Evolutionary conservation across 2,329 filamentous ascomycete species (phyloP), one percentile per base, ranked within the genome.

Genomic region (Phoma herbarum): DNA sequence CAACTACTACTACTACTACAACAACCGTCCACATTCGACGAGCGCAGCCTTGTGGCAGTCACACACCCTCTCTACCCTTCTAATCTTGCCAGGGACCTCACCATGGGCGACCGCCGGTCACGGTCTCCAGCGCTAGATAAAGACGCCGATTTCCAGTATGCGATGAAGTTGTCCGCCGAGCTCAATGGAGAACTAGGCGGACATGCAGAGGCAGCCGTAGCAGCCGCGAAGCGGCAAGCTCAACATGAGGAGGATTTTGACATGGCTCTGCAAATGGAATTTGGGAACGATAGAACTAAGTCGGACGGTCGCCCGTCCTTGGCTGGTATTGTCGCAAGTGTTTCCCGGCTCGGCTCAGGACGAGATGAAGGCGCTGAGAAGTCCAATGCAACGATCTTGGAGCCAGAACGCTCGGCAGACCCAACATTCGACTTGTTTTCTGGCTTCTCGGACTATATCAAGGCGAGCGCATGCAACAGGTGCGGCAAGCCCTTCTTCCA

Each of bases 381-480:
- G 14, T 29, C 37, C 1, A n/a, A 18, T 11, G 54, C 37, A 26
- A 50, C 16, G 52, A 62, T 28, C 48, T 37, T 23, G 4, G 42
- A 54, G 20, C 23, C 43, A 18, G 65, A 64, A 23, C 52, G 42
- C 2, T 23, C 33, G 1, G 52, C 43, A 3, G 42, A 14, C 22
- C 54, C 6, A 16, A 57, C 20, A 2, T 56, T 64, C 18, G 41
- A 26, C 2, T 57, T 57, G 2, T 48, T 69, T 31, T n/a, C 44
- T 5, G 46, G 61, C 4, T 65, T 72, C 18, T 45, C 48, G 14
- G 9, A 45, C 14, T 61, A 67, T 41, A 5, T 70, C 18, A 57
- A 39, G 22, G 49, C 45, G 3, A 56, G 46, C 29, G 31, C 18
- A 31, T 73, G 70, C 47, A 14, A 39, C 14, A 31, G 39, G 8